Evolutionary conservation across 176 grass and related monocot genomes (phyloP).

Genomic region (Calamus simplicifolius): DNA sequence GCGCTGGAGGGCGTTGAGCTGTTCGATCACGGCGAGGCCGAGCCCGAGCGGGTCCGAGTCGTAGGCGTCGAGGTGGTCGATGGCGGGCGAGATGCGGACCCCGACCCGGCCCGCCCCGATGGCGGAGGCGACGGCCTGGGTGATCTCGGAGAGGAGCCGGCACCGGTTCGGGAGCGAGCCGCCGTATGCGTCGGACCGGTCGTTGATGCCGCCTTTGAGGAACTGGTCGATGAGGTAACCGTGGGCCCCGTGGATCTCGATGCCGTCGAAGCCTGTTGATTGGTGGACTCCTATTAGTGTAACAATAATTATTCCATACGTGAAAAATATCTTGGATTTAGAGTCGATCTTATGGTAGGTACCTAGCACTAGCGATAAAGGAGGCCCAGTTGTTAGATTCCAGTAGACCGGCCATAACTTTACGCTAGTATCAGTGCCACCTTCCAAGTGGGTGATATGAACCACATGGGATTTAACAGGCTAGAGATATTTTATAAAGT

Average conservation of each 20-base stretch:
- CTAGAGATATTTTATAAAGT: too few species aligned
- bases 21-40: slow-evolving; percentile 52
- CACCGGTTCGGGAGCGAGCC: slow-evolving; percentile 77
- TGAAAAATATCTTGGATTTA: too few species aligned
- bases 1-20: slow-evolving; percentile 56
- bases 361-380: too few species aligned
- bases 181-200: slow-evolving; percentile 65
- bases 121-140: slow-evolving; percentile 42
- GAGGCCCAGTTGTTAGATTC: too few species aligned
- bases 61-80: slow-evolving; percentile 82
- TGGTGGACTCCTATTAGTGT: too few species aligned
- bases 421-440: too few species aligned
- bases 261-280: slow-evolving; percentile 71
- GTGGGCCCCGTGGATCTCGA: slow-evolving; percentile 89
- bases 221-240: slow-evolving; percentile 94
- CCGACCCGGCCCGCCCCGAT: slow-evolving; percentile 54
- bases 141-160: slow-evolving; percentile 64
- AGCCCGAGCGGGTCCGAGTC: slow-evolving; percentile 69
- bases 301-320: too few species aligned
- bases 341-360: too few species aligned
- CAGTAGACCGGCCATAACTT: too few species aligned
- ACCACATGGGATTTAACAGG: too few species aligned
- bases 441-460: too few species aligned
- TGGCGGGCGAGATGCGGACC: slow-evolving; percentile 78
- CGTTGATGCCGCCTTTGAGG: slow-evolving; percentile 90